phyloP scores from a whole-genome alignment of 2,329 filamentous ascomycete species.

The Clarireedia sp. region DNA sequence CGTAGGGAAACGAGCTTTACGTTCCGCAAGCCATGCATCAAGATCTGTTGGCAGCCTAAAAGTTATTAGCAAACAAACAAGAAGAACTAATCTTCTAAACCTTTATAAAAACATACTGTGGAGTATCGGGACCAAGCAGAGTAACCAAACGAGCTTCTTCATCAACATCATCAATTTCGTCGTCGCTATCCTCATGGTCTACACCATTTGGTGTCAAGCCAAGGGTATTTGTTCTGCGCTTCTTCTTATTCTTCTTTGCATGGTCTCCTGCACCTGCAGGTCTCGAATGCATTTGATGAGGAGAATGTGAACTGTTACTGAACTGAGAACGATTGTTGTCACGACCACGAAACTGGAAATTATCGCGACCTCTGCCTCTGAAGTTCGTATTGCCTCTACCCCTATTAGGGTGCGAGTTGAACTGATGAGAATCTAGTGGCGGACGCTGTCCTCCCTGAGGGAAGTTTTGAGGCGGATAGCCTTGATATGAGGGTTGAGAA shows the following conservation, averaged over 20 bases:
- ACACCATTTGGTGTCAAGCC: constrained; percentile 53
- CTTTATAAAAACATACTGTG: constrained; percentile 29
- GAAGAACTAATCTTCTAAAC: constrained; percentile 24
- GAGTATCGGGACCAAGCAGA: constrained; percentile 30
- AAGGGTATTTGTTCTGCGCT: constrained; percentile 62
- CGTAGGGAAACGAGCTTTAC: constrained; percentile 74
- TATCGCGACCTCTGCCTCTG: constrained; percentile 31
- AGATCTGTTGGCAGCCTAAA: constrained; percentile 52
- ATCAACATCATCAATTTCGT: constrained; percentile 58
- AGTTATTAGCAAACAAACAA: constrained; percentile 24
- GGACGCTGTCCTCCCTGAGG: constrained; percentile 27
- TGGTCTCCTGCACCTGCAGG: constrained; percentile 31
- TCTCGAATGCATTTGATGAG: constrained; percentile 15
- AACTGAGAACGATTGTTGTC: constrained; percentile 25
- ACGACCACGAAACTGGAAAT: constrained; percentile 34
- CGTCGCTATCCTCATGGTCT: constrained; percentile 51
- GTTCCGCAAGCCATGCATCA: constrained; percentile 71
- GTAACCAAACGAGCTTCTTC: constrained; percentile 41
- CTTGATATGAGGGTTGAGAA: constrained; percentile 30
- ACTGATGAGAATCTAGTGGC: constrained; percentile 29
- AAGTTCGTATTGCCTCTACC: constrained; percentile 35
- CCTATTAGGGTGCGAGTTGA: constrained; percentile 32
- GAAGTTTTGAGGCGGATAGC: constrained; percentile 33
- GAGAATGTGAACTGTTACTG: constrained; percentile 9
- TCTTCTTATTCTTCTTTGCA: constrained; percentile 53